Evolutionary conservation across 2,329 filamentous ascomycete species (phyloP).

Genomic region (Allantophomopsis cytisporea): DNA sequence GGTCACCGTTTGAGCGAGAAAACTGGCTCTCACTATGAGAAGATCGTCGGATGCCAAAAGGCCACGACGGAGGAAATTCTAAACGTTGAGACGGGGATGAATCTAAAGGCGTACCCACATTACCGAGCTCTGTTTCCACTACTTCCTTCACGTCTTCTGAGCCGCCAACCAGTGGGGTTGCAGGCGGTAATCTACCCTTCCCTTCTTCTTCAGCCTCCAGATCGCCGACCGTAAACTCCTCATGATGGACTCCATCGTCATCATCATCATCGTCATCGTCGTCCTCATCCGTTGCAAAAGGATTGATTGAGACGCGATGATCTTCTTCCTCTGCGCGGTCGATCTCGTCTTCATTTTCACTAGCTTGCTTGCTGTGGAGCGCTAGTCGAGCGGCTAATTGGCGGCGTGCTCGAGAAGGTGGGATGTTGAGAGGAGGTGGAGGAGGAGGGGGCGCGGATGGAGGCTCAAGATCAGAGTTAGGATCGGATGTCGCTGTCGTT

Average conservation of each 20-base stretch:
- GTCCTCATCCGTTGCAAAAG: slow-evolving; percentile 17
- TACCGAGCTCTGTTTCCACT: background rate
- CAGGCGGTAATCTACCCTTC: slow-evolving; percentile 7
- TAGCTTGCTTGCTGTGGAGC: slow-evolving; percentile 51
- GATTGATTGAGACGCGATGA: slow-evolving; percentile 13
- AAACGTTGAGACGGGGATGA: slow-evolving; percentile 4
- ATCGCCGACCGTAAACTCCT: slow-evolving; percentile 15
- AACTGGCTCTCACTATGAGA: too few species aligned
- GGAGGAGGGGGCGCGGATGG: slow-evolving; percentile 50
- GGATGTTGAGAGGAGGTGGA: slow-evolving; percentile 72
- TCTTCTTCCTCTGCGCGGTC: slow-evolving; percentile 6
- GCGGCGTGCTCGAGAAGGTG: slow-evolving; percentile 73
- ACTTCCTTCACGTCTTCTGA: too few species aligned
- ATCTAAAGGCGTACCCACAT: slow-evolving; percentile 12
- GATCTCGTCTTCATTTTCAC: slow-evolving; percentile 6
- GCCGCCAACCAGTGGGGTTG: slow-evolving; percentile 3
- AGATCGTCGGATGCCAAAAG: slow-evolving; percentile 6
- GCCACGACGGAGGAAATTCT: slow-evolving; percentile 13
- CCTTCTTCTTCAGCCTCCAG: slow-evolving; percentile 14
- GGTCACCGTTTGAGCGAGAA: background rate
- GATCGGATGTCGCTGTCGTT: slow-evolving; percentile 19
- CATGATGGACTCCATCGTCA: slow-evolving; percentile 13
- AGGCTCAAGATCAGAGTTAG: slow-evolving; percentile 28
- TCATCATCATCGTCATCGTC: slow-evolving; percentile 17
- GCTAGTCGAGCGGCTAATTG: slow-evolving; percentile 84